Conservation (phyloP, 805 yeast species). For the Ogataea neopini region DNA sequence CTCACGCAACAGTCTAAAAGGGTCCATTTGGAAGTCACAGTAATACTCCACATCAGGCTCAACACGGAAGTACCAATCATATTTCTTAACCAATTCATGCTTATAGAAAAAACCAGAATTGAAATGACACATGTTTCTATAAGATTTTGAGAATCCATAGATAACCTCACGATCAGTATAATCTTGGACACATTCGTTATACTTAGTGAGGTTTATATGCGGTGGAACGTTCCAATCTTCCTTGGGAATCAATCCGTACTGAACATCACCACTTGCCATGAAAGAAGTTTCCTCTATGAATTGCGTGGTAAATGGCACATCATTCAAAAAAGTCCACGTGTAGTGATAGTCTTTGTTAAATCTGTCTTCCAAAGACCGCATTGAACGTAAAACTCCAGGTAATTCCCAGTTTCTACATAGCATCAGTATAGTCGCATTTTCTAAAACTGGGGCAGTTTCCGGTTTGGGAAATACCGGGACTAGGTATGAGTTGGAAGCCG, state of each 20-base stretch:
- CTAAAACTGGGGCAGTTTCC: slow-evolving; percentile 39
- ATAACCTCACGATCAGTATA: slow-evolving; percentile 50
- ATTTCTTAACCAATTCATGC: slow-evolving; percentile 67
- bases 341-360: slow-evolving; percentile 67
- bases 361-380: slow-evolving; percentile 76
- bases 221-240: slow-evolving; percentile 80
- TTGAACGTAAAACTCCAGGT: slow-evolving; percentile 68
- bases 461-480: slow-evolving; percentile 29
- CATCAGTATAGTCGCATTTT: slow-evolving; percentile 88
- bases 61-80: slow-evolving; percentile 92
- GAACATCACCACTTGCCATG: slow-evolving; percentile 66
- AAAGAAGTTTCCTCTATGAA: slow-evolving; percentile 61
- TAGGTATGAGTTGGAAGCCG: slow-evolving; percentile 42
- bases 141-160: slow-evolving; percentile 66
- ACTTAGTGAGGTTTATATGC: slow-evolving; percentile 60
- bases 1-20: slow-evolving; percentile 77
- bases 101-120: slow-evolving; percentile 89
- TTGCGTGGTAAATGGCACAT: slow-evolving; percentile 63
- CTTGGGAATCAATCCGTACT: slow-evolving; percentile 64
- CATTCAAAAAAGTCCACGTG: slow-evolving; percentile 80
- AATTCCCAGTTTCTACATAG: slow-evolving; percentile 81
- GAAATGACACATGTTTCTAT: slow-evolving; percentile 94
- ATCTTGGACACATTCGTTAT: slow-evolving; percentile 47
- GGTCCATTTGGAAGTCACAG: slow-evolving; percentile 88
- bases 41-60: slow-evolving; percentile 89